Evolutionary conservation across 2,329 filamentous ascomycete species (phyloP), one percentile per base, ranked within the genome.

Genomic region (Lasiodiplodia citricola): DNA sequence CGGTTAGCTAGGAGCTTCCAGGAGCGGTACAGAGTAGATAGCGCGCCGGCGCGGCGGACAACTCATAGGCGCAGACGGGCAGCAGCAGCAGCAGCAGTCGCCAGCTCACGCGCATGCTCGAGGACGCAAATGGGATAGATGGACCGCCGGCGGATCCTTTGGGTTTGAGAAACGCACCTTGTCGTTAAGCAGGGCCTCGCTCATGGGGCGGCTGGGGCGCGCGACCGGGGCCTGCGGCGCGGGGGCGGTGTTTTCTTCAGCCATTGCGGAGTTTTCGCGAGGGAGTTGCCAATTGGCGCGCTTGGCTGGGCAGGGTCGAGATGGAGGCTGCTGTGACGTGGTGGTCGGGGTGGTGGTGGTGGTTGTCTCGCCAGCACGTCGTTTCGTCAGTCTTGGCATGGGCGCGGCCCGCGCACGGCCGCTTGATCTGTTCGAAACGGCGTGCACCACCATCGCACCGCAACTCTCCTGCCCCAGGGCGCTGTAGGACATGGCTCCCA

Each of bases 111-210:
- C 37, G 14, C 51, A 25, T 2, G 31, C 21, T 16, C 16, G 51
- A 5, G 60, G 25, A 18, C n/a, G 18, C 51, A 57, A 23, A 25
- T 37, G n/a, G 13, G 23, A 55, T 35, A 44, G 35, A 50, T 28
- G 66, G 51, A 18, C 31, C 18, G 44, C 44, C 41, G 18, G 7
- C 16, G 10, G 10, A 37, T 57, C 8, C 37, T 41, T 13, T 18
- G 52, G n/a, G 54, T 25, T n/a, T 35, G 18, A 16, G 52, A 47
- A 54, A 68, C 78, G 73, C 90, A 97, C 96, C 94, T 99, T 99
- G 85, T 99, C 96, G 84, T 98, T 98, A 79, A 99, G 89, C 77
- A 99, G 90, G 79, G 95, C 93, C 87, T 99, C 96, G 87, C 95
- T 98, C 84, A 97, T 92, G 72, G 96, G 95, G 83, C 88, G 87